A percentile compares a stretch with the other conserved stretches of the same genome.
These are phyloP conservation scores for Fusarium brachygibbosum DNA, from an alignment of 2,329 filamentous ascomycete species.

Conservation along the genomic window DNA sequence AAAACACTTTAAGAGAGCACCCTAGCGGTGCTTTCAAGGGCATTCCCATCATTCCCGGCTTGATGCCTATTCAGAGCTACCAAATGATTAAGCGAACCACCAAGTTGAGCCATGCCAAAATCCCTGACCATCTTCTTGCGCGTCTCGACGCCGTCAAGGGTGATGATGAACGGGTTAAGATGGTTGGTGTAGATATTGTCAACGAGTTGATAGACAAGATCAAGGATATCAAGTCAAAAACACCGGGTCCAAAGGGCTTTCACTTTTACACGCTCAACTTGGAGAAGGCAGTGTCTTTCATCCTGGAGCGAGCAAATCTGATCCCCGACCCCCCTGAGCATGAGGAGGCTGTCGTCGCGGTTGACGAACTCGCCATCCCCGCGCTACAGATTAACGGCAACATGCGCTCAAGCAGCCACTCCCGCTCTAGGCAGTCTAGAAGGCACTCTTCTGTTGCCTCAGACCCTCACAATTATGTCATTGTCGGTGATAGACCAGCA, in stretches of 20 bases:
- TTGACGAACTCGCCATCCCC: constrained; percentile 56
- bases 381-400: constrained; percentile 64
- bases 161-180: constrained; percentile 86
- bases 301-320: constrained; percentile 86
- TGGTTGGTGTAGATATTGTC: constrained; percentile 83
- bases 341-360: constrained; percentile 65
- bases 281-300: constrained; percentile 95
- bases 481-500: constrained; percentile 75
- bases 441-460: constrained; percentile 85
- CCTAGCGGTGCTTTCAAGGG: constrained; percentile 86
- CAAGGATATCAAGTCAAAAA: constrained; percentile 71
- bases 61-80: constrained; percentile 98
- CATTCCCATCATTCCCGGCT: constrained; percentile 90
- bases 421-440: constrained; percentile 60
- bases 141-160: constrained; percentile 80
- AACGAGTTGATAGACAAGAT: constrained; percentile 86
- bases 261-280: constrained; percentile 98
- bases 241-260: constrained; percentile 79
- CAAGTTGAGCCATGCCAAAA: constrained; percentile 90
- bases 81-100: constrained; percentile 94
- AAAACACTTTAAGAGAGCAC: constrained; percentile 81
- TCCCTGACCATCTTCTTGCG: constrained; percentile 78
- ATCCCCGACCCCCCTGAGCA: constrained; percentile 75
- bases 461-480: constrained; percentile 87
- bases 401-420: constrained; percentile 52